Base-by-base conservation (phyloP, 495 filamentous ascomycete species). In the Penicillium riverlandense region DNA sequence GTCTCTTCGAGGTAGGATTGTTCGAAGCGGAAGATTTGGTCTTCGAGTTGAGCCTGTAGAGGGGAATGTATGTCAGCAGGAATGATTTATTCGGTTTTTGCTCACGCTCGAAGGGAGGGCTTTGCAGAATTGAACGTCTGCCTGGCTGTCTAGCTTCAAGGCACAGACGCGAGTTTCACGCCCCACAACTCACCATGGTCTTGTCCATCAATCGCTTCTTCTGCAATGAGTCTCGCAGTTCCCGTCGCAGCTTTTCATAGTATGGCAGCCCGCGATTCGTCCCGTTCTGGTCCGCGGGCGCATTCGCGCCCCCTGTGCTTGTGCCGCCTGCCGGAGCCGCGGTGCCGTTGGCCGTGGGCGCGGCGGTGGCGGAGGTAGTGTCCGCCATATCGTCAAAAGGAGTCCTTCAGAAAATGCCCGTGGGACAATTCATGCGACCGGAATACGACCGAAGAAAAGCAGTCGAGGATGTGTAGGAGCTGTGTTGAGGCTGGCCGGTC, bases 1-100 rank as follows among this genome's bases (percentile, higher is more conserved):
- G 88, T 95, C 50, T 89, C 88, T 63, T 95, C 90, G 35, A 98
- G 80, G 65, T 98, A 98, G 11, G 81, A 77, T 41, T 84, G 79
- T 63, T 98, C 92, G 55, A 83, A 81, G 44, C 84, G 80, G 63
- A 71, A 82, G 58, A 98, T 98, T 55, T 78, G 77, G 38, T 95
- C 88, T 72, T 97, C 92, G 41, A 85, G 69, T 49, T 71, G 60
- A 38, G 71, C 66, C 81, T 85, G 36, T 11, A 8, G 6, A 32
- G 2, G 14, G 11, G 30, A 29, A 35, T 8, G 38, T 27, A 31
- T 37, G 13, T 54, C 37, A 50, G 34, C 15, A 32, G 9, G 32
- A 7, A 34, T 10, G 2, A 9, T 4, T 22, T 22, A 3, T 22
- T 22, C 22, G 22, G 22, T 22, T 22, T 22, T 22, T 22, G 22